These are phyloP conservation scores for Talaromyces sp. DNA, from an alignment of 2,329 filamentous ascomycete species.

Conservation along the genomic window DNA sequence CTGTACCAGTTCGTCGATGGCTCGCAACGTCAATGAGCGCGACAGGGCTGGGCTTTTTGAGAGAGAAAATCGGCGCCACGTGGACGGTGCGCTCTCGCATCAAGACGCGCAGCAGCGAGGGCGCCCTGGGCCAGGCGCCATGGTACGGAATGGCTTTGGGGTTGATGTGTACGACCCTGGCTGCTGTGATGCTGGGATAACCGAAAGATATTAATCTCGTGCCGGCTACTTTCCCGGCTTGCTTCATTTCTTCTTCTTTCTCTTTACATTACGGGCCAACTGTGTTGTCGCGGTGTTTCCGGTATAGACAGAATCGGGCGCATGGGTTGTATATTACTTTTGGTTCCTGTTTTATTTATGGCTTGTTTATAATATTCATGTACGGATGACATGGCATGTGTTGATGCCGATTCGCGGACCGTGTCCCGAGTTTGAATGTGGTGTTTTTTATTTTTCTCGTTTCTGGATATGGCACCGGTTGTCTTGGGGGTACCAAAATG, in stretches of 20 bases:
- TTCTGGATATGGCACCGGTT: background rate
- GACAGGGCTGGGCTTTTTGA: conserved; percentile 27
- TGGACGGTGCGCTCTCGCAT: conserved; percentile 15
- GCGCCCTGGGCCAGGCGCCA: conserved; percentile 33
- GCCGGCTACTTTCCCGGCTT: conserved; percentile 1
- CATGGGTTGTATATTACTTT: background rate
- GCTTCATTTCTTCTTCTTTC: background rate
- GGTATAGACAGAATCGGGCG: background rate
- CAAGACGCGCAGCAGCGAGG: conserved; percentile 32
- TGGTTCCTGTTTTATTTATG: background rate
- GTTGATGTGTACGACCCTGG: conserved; percentile 32
- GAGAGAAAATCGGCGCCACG: conserved; percentile 17
- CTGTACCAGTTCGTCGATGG: conserved; percentile 21
- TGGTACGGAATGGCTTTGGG: conserved; percentile 39
- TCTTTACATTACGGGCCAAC: background rate
- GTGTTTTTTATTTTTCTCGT: background rate
- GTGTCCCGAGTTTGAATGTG: background rate
- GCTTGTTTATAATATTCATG: background rate
- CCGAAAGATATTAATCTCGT: background rate
- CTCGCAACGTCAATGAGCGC: conserved; percentile 19
- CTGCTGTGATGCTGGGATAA: conserved; percentile 35
- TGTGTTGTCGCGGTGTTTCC: background rate
- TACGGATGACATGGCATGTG: background rate
- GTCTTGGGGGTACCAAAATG: background rate
- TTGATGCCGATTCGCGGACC: background rate